A percentile compares a stretch with the other conserved stretches of the same genome.
phyloP scores from a whole-genome alignment of 2,329 filamentous ascomycete genomes.

The Apiospora arundinis region DNA sequence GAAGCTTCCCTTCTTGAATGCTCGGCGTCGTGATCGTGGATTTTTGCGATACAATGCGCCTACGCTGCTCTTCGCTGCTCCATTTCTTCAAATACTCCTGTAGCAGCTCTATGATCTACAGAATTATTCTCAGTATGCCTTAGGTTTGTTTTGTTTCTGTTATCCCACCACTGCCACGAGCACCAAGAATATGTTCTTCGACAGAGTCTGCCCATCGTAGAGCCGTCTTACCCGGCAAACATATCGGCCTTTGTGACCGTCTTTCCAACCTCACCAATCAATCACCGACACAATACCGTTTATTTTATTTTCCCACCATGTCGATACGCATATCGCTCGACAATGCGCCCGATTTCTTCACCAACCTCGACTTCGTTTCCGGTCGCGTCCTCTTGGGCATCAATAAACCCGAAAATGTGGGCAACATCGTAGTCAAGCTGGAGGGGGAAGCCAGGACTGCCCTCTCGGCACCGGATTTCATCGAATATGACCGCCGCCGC shows the following conservation, averaged over 20 bases:
- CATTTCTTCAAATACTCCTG: background rate
- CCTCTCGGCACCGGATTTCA: constrained; percentile 55
- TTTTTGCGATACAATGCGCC: constrained; percentile 17
- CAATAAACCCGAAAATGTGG: constrained; percentile 72
- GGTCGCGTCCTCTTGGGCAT: constrained; percentile 65
- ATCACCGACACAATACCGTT: background rate
- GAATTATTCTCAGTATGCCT: background rate
- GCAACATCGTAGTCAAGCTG: constrained; percentile 80
- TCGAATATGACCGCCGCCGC: constrained; percentile 49
- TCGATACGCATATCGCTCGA: constrained; percentile 72
- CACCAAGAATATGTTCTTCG: background rate
- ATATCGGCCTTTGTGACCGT: background rate
- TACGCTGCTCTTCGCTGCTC: background rate
- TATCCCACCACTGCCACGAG: background rate
- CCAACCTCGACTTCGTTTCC: constrained; percentile 76
- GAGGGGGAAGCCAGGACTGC: constrained; percentile 80
- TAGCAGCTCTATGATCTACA: background rate
- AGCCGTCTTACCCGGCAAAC: constrained; percentile 8
- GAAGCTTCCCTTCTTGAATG: background rate
- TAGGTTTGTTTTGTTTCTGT: background rate
- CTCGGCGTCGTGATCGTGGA: background rate
- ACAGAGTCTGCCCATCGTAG: background rate
- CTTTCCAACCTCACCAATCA: background rate
- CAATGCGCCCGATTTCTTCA: constrained; percentile 73
- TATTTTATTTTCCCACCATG: constrained; percentile 50